Percentiles rank a stretch among this genome's conserved stretches.
Conservation (phyloP, 805 yeast genomes). For the Huiozyma sinensis region DNA sequence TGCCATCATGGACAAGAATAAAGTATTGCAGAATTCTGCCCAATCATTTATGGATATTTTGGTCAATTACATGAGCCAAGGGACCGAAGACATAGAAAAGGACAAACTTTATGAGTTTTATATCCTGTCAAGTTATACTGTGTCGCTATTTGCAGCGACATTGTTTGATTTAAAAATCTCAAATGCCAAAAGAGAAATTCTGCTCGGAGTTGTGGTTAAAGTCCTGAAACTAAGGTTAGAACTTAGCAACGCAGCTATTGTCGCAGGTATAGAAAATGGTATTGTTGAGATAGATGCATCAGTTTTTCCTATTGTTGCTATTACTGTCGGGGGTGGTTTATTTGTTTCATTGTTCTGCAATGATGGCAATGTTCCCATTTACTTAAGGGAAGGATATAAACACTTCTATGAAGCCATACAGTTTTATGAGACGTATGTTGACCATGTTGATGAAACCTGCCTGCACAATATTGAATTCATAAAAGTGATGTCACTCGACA, state of each 20-base stretch:
- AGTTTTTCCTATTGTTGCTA: slow-evolving; percentile 25
- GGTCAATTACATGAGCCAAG: slow-evolving; percentile 7
- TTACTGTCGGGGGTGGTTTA: slow-evolving; percentile 38
- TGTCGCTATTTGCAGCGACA: slow-evolving; percentile 28
- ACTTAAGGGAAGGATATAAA: slow-evolving; percentile 5
- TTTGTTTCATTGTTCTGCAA: slow-evolving; percentile 38
- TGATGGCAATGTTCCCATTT: slow-evolving; percentile 7
- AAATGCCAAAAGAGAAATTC: slow-evolving; percentile 22
- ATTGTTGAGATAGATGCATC: slow-evolving; percentile 14
- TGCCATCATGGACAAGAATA: slow-evolving; percentile 29
- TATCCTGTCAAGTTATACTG: slow-evolving; percentile 23
- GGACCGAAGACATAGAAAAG: slow-evolving; percentile 12
- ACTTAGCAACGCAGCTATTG: slow-evolving; percentile 18
- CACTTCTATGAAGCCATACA: slow-evolving; percentile 7
- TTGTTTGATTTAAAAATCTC: slow-evolving; percentile 21
- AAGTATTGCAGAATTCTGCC: slow-evolving; percentile 25
- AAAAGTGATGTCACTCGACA: slow-evolving; percentile 39
- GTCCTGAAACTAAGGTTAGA: slow-evolving; percentile 28
- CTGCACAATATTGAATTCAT: slow-evolving; percentile 29
- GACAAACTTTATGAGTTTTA: slow-evolving; percentile 6
- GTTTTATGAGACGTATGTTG: slow-evolving; percentile 19
- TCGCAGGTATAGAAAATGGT: slow-evolving; percentile 13
- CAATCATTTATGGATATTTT: slow-evolving; percentile 26
- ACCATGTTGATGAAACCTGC: slow-evolving; percentile 11
- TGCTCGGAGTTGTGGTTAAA: slow-evolving; percentile 29